These are phyloP conservation scores for Entophlyctis luteolus DNA, from an alignment of 192 early-diverging fungal genomes.

Conservation along the genomic window DNA sequence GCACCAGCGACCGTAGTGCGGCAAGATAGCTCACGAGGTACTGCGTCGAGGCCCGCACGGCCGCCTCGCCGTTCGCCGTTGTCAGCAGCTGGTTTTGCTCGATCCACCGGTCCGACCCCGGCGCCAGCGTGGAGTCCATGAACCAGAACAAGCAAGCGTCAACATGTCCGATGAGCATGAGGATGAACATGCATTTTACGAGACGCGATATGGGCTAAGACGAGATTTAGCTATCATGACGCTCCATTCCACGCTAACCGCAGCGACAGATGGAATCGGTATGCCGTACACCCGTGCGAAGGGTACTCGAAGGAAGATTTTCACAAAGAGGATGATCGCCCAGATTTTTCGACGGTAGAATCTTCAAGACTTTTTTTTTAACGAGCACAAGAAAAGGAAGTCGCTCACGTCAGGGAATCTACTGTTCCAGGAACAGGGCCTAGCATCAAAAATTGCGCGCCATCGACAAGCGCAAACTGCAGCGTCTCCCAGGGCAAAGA, in stretches of 20 bases:
- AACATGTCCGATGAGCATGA: slow-evolving; percentile 31
- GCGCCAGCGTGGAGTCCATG: slow-evolving; percentile 25
- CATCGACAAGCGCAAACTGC: background rate
- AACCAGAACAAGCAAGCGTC: slow-evolving; percentile 36
- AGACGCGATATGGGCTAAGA: slow-evolving; percentile 28
- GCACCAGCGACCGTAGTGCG: slow-evolving; percentile 27
- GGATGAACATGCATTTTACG: slow-evolving; percentile 35
- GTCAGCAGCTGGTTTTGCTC: slow-evolving; percentile 11
- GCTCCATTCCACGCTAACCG: background rate
- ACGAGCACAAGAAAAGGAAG: background rate
- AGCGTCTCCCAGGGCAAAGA: slow-evolving; percentile 28
- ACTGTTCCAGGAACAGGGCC: background rate
- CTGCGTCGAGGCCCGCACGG: slow-evolving; percentile 22
- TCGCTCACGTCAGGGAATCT: slow-evolving; percentile 4
- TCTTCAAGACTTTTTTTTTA: slow-evolving; percentile 1
- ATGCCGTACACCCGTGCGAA: slow-evolving; percentile 23
- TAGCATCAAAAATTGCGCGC: background rate
- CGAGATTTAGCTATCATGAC: background rate
- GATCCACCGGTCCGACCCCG: slow-evolving; percentile 23
- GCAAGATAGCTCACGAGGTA: slow-evolving; percentile 30
- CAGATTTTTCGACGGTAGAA: slow-evolving; percentile 29
- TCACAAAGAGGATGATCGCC: slow-evolving; percentile 27
- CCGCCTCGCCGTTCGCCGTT: background rate
- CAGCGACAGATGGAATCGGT: slow-evolving; percentile 15
- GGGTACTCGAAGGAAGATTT: slow-evolving; percentile 24